Evolutionary conservation across 805 yeast genomes (phyloP), one percentile per base, ranked within the genome.

Genomic region (Cyberlindnera petersonii): DNA sequence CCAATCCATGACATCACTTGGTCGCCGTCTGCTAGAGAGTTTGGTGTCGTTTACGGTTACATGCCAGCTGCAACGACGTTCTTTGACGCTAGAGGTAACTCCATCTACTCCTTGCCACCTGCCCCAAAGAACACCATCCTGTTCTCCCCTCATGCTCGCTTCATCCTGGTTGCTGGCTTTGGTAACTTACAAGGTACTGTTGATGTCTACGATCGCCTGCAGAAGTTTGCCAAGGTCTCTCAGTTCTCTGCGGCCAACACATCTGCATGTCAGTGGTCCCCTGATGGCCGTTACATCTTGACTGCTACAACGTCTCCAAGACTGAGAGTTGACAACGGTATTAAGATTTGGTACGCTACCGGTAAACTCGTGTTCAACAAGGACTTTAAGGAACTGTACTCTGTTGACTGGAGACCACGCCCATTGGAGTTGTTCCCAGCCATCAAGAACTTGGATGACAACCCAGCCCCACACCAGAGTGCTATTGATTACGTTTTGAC

Each of bases 261-360:
- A 13, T 82, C 95, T n/a, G 94, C 83, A 31, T 91, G 96, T 61
- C 86, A 86, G 61, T 93, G 98, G 98, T 81, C 94, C 3, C 99
- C 99, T 9, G 95, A 93, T 64, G 98, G 98, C 26, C 79, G 93
- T 56, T 88, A 74, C 58, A 79, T 93, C 42, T 67, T 93, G 61
- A 91, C 98, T 13, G 98, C 98, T 15, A 94, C 98, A 5, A 93
- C 98, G 0, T 79, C 96, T 16, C 99, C 99, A 48, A 76, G 99
- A 54, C 75, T 93, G 53, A 79, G 98, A 57, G 99, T 93, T 29
- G 99, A 94, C 65, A 93, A 93, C 61, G 91, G 97, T 44, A 80
- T 83, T 52, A 86, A 86, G 63, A 72, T 93, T 53, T 93, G 98
- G 96, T 94, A 93, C 62, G 87, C 80, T 39, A 71, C 79, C 44